Evolutionary conservation across 202 grass and related monocot species (phyloP).

Genomic region (Tripidium arundinaceum): DNA sequence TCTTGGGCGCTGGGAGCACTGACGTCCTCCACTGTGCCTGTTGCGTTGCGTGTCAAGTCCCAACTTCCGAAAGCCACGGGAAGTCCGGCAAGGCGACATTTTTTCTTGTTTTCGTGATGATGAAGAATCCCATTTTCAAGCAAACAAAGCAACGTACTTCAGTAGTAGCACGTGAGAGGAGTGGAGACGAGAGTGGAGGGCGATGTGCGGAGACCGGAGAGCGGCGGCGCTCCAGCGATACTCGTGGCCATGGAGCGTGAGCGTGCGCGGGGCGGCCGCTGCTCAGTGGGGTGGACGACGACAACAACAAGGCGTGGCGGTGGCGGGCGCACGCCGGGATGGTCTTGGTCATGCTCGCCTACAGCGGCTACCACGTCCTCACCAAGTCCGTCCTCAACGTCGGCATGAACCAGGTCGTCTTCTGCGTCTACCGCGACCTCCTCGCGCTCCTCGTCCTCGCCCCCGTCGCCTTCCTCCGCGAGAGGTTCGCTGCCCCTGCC

Average conservation of each 20-base stretch:
- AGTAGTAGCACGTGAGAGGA: not conserved
- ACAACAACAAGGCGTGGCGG: not conserved
- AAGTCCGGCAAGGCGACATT: not conserved
- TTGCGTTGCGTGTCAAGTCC: not conserved
- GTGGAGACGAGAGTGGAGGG: not conserved
- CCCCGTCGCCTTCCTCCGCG: no score
- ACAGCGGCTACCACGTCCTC: slow-evolving; percentile 90
- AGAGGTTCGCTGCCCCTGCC: no score
- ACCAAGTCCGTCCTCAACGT: slow-evolving; percentile 98
- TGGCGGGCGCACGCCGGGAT: no score
- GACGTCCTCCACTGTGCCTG: no score
- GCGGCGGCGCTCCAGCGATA: not conserved
- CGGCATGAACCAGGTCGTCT: slow-evolving; percentile 96
- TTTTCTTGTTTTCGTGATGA: not conserved
- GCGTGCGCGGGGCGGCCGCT: not conserved
- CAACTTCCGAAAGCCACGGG: not conserved
- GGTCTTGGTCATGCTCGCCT: no score
- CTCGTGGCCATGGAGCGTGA: not conserved
- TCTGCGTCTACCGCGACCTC: slow-evolving; percentile 95
- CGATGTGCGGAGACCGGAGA: not conserved
- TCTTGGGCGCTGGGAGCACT: no score
- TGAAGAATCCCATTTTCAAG: not conserved
- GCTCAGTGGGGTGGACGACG: not conserved
- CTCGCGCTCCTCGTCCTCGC: no score
- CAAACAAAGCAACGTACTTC: not conserved